Conservation (phyloP, 441 rosid genomes). For the Euphorbia neoarborescens region DNA sequence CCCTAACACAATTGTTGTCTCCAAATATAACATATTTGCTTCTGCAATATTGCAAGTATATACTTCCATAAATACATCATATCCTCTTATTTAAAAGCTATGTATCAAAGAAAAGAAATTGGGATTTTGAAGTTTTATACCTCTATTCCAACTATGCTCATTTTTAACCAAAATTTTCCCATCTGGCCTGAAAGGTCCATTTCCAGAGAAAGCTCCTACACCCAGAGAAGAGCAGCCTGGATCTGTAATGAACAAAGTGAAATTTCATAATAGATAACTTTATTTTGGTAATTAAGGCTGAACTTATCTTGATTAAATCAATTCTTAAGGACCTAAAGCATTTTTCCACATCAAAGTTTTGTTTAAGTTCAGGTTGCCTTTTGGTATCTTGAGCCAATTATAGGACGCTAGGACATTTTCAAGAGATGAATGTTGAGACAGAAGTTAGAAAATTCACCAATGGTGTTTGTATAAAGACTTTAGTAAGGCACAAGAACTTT, state of each 20-base stretch:
- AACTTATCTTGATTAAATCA: background rate
- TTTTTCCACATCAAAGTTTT: too few relatives aligned
- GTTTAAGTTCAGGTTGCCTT: too few relatives aligned
- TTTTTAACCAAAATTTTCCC: constrained; percentile 61
- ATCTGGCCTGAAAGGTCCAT: constrained; percentile 91
- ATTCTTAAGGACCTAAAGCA: too few relatives aligned
- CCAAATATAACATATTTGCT: constrained; percentile 91
- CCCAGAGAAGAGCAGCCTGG: constrained; percentile 98
- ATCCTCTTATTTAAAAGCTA: background rate
- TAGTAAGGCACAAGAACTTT: background rate
- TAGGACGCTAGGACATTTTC: too few relatives aligned
- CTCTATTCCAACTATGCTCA: constrained; percentile 90
- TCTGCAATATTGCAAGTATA: constrained; percentile 38
- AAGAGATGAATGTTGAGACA: constrained; percentile 1
- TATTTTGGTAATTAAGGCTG: background rate
- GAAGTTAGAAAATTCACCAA: background rate
- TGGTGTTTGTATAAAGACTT: background rate
- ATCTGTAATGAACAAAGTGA: constrained; percentile 38
- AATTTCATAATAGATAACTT: background rate
- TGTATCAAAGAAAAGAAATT: background rate
- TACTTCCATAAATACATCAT: background rate
- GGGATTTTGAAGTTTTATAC: constrained; percentile 19
- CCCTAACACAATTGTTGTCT: constrained; percentile 92
- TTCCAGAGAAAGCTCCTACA: constrained; percentile 90
- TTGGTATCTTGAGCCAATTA: too few relatives aligned